Conservation (phyloP, 768 basidiomycete species). For the Podaxis mareebaensis region DNA sequence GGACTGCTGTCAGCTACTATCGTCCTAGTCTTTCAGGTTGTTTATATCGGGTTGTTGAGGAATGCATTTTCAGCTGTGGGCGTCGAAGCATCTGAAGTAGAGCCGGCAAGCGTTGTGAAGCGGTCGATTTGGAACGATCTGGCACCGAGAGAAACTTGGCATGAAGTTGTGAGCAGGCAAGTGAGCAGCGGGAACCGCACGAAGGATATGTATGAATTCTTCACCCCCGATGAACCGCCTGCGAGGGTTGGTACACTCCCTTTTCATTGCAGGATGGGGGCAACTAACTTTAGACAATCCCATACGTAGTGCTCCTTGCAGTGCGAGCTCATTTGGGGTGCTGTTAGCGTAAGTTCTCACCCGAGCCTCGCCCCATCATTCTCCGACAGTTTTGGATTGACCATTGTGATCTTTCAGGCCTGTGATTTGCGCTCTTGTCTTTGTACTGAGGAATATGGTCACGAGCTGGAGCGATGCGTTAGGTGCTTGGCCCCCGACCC, state of each 20-base stretch:
- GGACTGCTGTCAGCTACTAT: not conserved
- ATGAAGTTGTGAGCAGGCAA: conserved; percentile 3
- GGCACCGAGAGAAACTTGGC: conserved; percentile 1
- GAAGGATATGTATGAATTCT: conserved; percentile 11
- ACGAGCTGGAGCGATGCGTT: not conserved
- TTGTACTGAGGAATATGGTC: not conserved
- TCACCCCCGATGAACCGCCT: not conserved
- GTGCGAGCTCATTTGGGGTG: conserved; percentile 14
- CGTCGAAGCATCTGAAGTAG: not conserved
- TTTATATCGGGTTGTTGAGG: conserved; percentile 2
- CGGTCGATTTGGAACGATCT: conserved; percentile 8
- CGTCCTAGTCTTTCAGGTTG: not conserved
- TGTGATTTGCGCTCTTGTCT: conserved; percentile 8
- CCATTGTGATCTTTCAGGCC: not conserved
- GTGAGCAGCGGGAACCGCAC: conserved; percentile 2
- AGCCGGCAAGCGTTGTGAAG: not conserved
- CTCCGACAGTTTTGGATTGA: not conserved
- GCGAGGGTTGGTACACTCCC: not conserved
- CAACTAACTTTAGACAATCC: not conserved
- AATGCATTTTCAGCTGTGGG: not conserved
- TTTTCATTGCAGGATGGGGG: not conserved
- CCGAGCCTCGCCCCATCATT: not conserved
- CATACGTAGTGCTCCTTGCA: not conserved
- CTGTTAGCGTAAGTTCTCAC: conserved; percentile 7
- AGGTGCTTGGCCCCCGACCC: conserved; percentile 6